Base-by-base conservation (phyloP, 2,329 filamentous ascomycete genomes). In the Penicillium palitans region DNA sequence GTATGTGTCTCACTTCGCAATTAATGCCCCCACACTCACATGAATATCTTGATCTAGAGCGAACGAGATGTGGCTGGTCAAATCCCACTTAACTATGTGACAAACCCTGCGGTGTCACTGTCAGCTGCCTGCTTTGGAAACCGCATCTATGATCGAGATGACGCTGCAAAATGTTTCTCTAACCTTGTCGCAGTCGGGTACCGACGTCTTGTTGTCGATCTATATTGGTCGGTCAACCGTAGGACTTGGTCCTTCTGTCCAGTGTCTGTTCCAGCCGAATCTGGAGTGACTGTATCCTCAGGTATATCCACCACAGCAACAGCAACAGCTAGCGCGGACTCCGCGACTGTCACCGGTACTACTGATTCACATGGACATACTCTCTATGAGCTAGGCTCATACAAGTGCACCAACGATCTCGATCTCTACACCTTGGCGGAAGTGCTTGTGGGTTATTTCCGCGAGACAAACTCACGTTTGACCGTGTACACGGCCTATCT, bases 61-160 rank as follows among this genome's bases (percentile, higher is more conserved):
- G 83, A 87, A 70, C 77, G 87, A 71, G 87, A 89, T 76, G 75
- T 87, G 41, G 79, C 81, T 24, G 73, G 83, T 12, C 77, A 79
- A 55, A 77, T 88, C 7, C 87, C 87, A 3, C 81, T 89, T 66
- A 87, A 89, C 66, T 87, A 79, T 69, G 80, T 86, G 40, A 85
- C 83, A 4, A 72, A 76, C 17, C 83, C 86, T 10, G 83, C 81
- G 1, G 78, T 87, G 2, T 83, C 82, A 10, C 66, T 89, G 39
- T 79, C 77, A 2, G 78, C 82, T 29, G 85, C 84, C 10, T 89
- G 87, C 68, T 88, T 88, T 65, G 73, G 77, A 9, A 65, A 79
- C 55, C 74, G 78, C 7, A 72, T 78, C n/a, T 88, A 83, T 69
- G 80, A 84, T 61, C 77, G 81, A 65, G 71, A 75, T 29, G 76